Evolutionary conservation across 192 early-diverging fungal genomes (phyloP).

Genomic region (Geranomyces michiganensis): DNA sequence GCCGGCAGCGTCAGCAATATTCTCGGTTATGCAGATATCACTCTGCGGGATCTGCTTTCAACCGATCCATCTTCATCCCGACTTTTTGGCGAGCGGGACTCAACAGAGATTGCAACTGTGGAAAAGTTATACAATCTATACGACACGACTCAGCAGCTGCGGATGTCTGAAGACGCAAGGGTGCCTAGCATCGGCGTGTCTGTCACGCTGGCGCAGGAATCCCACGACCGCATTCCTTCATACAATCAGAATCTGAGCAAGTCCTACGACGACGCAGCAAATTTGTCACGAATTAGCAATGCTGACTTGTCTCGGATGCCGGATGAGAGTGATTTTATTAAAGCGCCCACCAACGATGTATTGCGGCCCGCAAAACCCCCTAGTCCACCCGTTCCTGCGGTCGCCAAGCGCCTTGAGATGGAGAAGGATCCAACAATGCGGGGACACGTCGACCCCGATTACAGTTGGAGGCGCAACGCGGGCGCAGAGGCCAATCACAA

Average conservation of each 20-base stretch:
- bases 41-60: slow-evolving; percentile 17
- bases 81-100: slow-evolving; percentile 6
- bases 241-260: background rate
- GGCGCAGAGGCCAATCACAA: too few relatives aligned
- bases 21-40: slow-evolving; percentile 47
- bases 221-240: background rate
- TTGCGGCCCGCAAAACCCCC: too few relatives aligned
- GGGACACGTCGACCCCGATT: too few relatives aligned
- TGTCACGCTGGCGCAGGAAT: slow-evolving; percentile 29
- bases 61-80: too few relatives aligned
- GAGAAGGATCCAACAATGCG: too few relatives aligned
- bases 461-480: too few relatives aligned
- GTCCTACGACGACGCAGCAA: background rate
- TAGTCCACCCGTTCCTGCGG: too few relatives aligned
- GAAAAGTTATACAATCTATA: slow-evolving; percentile 48
- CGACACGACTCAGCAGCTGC: slow-evolving; percentile 40
- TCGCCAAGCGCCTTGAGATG: too few relatives aligned
- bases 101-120: slow-evolving; percentile 11
- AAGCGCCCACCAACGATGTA: too few relatives aligned
- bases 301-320: too few relatives aligned
- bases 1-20: slow-evolving; percentile 1
- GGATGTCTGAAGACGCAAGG: slow-evolving; percentile 33
- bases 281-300: too few relatives aligned
- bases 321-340: too few relatives aligned
- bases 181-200: slow-evolving; percentile 44